Base-by-base conservation (phyloP, 768 basidiomycete genomes). In the Clitopilus passeckerianus region DNA sequence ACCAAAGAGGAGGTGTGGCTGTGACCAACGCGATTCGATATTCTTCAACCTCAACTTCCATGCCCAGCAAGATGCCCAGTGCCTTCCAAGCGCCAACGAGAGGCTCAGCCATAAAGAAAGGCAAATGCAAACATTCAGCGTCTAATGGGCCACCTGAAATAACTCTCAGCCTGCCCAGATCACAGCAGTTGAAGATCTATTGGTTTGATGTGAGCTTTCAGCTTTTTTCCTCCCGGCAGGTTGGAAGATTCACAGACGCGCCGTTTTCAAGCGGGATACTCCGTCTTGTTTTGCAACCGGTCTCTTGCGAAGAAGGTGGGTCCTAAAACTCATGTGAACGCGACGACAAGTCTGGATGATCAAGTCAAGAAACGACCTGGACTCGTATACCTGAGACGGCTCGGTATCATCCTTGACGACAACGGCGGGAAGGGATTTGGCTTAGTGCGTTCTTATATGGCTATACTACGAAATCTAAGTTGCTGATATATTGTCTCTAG, bases 351-450 rank as follows among this genome's bases (percentile, higher is more conserved):
- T 4, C 70, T 94, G 10, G 70, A 91, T n/a, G 69, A 75, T n/a
- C 82, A 81, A 59, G 71, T 91, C 23, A 83, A 81, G 59, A 75
- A 79, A 14, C 78, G 90, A 46, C 68, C 76, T 0, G 86, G 87
- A 0, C 71, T 90, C 33, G 71, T 90, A 2, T 84, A 82, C 59
- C 74, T 95, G 54, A 92, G 89, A 69, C 76, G 92, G 53, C 68
- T 95, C 58, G 92, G 86, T n/a, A 86, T 95, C 54, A 75, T 90
- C 9, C 78, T 93, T 7, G 88, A 93, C 61, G 85, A 91, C 65
- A 89, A 88, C 43, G 92, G n/a, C n/a, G 92, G 66, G 90, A 93
- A 70, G 92, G 90, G 92, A 1, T 89, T 90, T 66, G 90, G 91
- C 30, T 69, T 93, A 68, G 90, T 93, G 59, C n/a, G n/a, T n/a